Conservation (phyloP, 106 monocot genomes). For the Posidonia australis region DNA sequence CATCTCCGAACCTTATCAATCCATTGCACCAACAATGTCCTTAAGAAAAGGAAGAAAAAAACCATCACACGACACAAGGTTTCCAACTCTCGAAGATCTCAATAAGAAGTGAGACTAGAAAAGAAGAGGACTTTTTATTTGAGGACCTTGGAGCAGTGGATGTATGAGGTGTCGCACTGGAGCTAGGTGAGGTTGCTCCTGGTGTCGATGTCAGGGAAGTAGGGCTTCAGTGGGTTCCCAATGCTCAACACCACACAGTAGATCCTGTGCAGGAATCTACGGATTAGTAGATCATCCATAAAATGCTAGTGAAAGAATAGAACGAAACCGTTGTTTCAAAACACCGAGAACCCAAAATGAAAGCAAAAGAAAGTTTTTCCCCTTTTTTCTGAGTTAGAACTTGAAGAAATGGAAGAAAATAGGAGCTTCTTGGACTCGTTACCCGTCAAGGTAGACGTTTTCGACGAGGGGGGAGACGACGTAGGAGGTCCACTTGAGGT, state of each 20-base stretch:
- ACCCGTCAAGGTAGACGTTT: too few relatives aligned
- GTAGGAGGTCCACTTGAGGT: conserved; percentile 22
- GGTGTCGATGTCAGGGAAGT: conserved; percentile 90
- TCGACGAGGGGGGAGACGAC: conserved; percentile 61
- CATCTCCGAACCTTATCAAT: too few relatives aligned
- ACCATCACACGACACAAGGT: not conserved
- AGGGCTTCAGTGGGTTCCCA: conserved; percentile 71
- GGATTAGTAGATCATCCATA: too few relatives aligned
- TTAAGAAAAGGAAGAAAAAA: conserved; percentile 18
- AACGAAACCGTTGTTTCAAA: not conserved
- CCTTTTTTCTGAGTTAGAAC: too few relatives aligned
- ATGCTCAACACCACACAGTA: conserved; percentile 41
- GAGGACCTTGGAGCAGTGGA: conserved; percentile 43
- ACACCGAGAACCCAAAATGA: too few relatives aligned
- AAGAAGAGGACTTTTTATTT: too few relatives aligned
- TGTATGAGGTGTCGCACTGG: conserved; percentile 91
- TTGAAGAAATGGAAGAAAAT: not conserved
- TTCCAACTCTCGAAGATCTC: too few relatives aligned
- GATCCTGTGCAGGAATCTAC: conserved; percentile 6
- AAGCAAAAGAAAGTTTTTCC: too few relatives aligned
- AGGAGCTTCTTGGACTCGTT: not conserved
- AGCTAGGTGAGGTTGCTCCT: conserved; percentile 95
- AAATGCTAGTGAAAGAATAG: too few relatives aligned
- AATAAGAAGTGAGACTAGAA: too few relatives aligned
- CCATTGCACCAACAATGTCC: too few relatives aligned